Evolutionary conservation across 768 basidiomycete species (phyloP).

Genomic region (Termitomyces sp.): DNA sequence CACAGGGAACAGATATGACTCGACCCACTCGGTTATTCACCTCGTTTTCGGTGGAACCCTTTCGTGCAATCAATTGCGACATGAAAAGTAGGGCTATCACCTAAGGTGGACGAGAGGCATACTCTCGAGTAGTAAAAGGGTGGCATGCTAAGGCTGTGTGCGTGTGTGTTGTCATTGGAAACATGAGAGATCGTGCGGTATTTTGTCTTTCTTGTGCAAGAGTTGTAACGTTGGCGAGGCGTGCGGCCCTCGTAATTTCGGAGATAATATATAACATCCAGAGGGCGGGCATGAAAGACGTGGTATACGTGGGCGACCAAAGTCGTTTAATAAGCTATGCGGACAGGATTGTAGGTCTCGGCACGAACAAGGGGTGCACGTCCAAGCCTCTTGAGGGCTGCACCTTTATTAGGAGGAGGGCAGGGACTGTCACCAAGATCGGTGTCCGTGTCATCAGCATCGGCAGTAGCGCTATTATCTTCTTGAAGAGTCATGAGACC

Average conservation of each 20-base stretch:
- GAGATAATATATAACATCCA: neutral
- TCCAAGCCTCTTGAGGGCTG: conserved; percentile 49
- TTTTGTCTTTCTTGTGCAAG: conserved; percentile 9
- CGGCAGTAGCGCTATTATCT: conserved; percentile 56
- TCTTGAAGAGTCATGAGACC: conserved; percentile 63
- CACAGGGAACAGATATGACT: neutral
- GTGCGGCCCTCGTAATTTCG: conserved; percentile 5
- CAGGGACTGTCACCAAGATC: conserved; percentile 88
- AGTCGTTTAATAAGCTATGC: conserved; percentile 43
- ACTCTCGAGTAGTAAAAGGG: conserved; percentile 17
- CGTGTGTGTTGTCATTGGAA: conserved; percentile 15
- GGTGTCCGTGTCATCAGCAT: conserved; percentile 72
- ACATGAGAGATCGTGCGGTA: conserved; percentile 15
- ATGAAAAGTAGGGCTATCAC: neutral
- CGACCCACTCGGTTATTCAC: conserved; percentile 8
- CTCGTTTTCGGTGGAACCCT: conserved; percentile 6
- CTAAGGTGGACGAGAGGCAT: conserved; percentile 3
- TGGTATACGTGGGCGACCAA: conserved; percentile 3
- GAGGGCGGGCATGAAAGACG: conserved; percentile 13
- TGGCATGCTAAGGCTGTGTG: conserved; percentile 22
- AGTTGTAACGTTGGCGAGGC: conserved; percentile 10
- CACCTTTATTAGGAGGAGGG: conserved; percentile 67
- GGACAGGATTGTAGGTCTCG: conserved; percentile 66
- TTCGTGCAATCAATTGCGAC: conserved; percentile 1
- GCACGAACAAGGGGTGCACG: conserved; percentile 52